Conservation (phyloP, 192 early-diverging fungal species). For the Coemansia sp. region DNA sequence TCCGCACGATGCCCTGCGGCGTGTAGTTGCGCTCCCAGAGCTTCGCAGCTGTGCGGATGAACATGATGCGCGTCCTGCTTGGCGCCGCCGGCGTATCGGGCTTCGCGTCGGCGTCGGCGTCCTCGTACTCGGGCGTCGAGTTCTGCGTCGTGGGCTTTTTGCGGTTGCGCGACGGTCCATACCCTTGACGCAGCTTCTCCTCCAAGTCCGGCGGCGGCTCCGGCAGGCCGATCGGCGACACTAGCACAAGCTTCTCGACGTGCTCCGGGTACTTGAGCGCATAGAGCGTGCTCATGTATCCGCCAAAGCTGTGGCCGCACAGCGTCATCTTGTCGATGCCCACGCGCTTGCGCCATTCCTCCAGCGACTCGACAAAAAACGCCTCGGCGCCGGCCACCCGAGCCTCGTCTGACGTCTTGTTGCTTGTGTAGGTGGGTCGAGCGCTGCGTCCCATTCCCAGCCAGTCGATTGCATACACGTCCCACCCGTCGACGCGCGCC, state of each 20-base stretch:
- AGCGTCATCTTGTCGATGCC: conserved; percentile 83
- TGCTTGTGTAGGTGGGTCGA: conserved; percentile 66
- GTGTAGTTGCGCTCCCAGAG: conserved; percentile 81
- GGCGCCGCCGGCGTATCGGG: conserved; percentile 20
- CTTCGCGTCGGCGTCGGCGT: neutral
- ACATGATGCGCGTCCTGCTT: conserved; percentile 27
- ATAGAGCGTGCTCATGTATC: conserved; percentile 83
- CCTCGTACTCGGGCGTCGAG: conserved; percentile 29
- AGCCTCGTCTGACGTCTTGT: conserved; percentile 48
- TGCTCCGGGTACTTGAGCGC: conserved; percentile 83
- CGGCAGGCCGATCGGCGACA: conserved; percentile 82
- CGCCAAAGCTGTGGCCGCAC: conserved; percentile 83
- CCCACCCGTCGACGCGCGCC: conserved; percentile 40
- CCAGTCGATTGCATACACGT: conserved; percentile 74
- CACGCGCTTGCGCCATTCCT: conserved; percentile 79
- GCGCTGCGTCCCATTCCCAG: conserved; percentile 91
- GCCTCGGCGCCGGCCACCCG: conserved; percentile 64
- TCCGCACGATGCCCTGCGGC: conserved; percentile 77
- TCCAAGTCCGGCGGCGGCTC: conserved; percentile 50
- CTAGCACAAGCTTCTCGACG: conserved; percentile 84
- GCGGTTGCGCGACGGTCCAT: conserved; percentile 18
- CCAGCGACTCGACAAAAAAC: conserved; percentile 90
- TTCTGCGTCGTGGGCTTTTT: neutral
- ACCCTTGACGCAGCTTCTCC: conserved; percentile 45
- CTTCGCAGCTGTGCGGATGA: conserved; percentile 36